Evolutionary conservation across 192 early-diverging fungal genomes (phyloP), one percentile per base, ranked within the genome.

Genomic region (Coemansia sp.): DNA sequence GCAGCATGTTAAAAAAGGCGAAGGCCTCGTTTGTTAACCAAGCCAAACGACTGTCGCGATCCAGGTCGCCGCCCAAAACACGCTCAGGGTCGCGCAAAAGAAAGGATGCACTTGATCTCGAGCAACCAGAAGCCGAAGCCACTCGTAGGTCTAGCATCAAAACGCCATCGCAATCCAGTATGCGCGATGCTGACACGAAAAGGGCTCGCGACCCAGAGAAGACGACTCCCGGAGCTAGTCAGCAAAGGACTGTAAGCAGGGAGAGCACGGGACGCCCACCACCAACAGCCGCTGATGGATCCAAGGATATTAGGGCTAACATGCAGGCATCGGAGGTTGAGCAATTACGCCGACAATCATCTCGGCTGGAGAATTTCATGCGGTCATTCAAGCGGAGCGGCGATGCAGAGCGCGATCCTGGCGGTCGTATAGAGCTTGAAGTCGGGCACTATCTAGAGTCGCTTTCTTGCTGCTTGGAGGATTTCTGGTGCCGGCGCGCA

Each of bases 381-480:
- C 73, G 78, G 25, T 62, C 53, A 35, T 69, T 69, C 61, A 81
- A 81, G 66, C 73, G 71, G 49, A 62, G 66, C 34, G 78, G 78
- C 46, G 78, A 80, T 61, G 69, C 68, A 1, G 77, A 68, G 69
- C 65, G 69, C 38, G 59, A 49, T 29, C 38, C 66, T 1, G 69
- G 69, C 17, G 69, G 77, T 23, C 59, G 61, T 46, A 19, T 54
- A 29, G 69, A 64, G 65, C 72, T 80, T 32, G 69, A 69, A 62
- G 43, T 75, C 0, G 78, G 70, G 6, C 62, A 74, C 63, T 81
- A 81, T 35, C 29, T 75, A n/a, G 78, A 81, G 66, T 65, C 78
- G 43, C 73, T 81, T 34, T 52, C 69, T n/a, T 81, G 78, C 56
- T 74, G 78, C 45, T 25, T 75, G 55, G 78, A 81, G 61, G 69